Base-by-base conservation (phyloP, 1,139 yeast genomes). In the Geotrichum restrictum region DNA sequence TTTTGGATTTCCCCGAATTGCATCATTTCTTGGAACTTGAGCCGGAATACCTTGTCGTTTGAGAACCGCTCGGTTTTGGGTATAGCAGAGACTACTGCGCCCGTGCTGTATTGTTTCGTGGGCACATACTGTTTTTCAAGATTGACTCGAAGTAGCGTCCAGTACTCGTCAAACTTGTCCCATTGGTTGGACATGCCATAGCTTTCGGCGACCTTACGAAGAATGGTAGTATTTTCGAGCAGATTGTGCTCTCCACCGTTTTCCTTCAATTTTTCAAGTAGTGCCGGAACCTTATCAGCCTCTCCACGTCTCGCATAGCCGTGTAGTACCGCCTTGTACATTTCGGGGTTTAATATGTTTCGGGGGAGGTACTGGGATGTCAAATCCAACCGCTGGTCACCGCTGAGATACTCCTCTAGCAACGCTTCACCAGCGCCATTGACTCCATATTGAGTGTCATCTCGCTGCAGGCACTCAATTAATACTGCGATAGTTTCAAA, bases 281-380 rank as follows among this genome's bases (percentile, higher is more conserved):
- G n/a, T 10, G 37, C 38, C 6, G 32, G 18, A 10, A 24, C 39
- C 22, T 39, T 29, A 29, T 44, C 41, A n/a, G 41, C 19, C 6
- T 45, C 48, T 19, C 50, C 50, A 22, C 31, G 33, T 33, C 48
- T 27, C 2, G 48, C 40, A 16, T 48, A 32, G 31, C 45, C 36
- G 18, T 40, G 33, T 7, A 51, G 36, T 8, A 47, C 52, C 5
- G 45, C 48, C 11, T 54, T 54, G n/a, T 62, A 56, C 60, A 63
- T 56, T 37, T 56, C 52, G 1, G 64, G 60, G 11, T 62, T 62
- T 2, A 63, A 49, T 10, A 49, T 50, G 48, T 61, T 58, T 32
- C 66, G 52, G 3, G 66, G 66, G 10, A 61, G 45, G 33, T 53
- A 53, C 10, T 57, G 49, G 2, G 67, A 63, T 1, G 61, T 58